Evolutionary conservation across 805 yeast species (phyloP).

Genomic region (Yueomyces sinensis): DNA sequence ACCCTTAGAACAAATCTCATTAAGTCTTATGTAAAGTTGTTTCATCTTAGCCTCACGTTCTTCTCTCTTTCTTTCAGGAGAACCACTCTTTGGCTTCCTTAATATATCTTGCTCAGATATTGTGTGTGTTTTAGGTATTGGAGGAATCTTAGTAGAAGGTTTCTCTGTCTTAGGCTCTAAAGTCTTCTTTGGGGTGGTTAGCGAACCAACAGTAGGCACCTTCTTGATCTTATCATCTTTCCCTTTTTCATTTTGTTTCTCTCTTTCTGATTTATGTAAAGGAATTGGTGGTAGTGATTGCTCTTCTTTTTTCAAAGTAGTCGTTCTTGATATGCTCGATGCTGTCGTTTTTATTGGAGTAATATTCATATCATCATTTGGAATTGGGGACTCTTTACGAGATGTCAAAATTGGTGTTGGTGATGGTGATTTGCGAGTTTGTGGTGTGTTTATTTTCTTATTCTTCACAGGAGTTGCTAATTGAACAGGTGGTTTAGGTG

Average conservation of each 20-base stretch:
- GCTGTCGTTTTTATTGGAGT: slow-evolving; percentile 5
- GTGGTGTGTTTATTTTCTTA: background rate
- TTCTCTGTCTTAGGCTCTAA: background rate
- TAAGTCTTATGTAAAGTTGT: slow-evolving; percentile 50
- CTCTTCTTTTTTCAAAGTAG: slow-evolving; percentile 10
- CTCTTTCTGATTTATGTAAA: background rate
- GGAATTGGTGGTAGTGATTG: slow-evolving; percentile 18
- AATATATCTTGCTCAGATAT: slow-evolving; percentile 8
- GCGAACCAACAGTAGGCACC: no score
- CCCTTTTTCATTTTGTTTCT: background rate
- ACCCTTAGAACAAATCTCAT: slow-evolving; percentile 68
- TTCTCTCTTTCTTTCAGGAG: slow-evolving; percentile 53
- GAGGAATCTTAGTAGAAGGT: slow-evolving; percentile 11
- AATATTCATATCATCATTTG: background rate
- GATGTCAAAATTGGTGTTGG: background rate
- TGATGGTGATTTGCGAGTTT: background rate
- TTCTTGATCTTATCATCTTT: background rate
- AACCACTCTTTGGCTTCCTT: slow-evolving; percentile 12
- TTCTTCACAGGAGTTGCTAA: background rate
- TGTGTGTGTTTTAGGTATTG: slow-evolving; percentile 23
- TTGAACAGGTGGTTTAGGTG: slow-evolving; percentile 40
- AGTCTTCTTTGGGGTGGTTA: background rate
- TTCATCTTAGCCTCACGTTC: slow-evolving; percentile 61
- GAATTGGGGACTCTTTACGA: slow-evolving; percentile 3
- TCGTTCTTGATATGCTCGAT: slow-evolving; percentile 9